Conservation (phyloP, 208 protist genomes). For the Crithidia brevicula region DNA sequence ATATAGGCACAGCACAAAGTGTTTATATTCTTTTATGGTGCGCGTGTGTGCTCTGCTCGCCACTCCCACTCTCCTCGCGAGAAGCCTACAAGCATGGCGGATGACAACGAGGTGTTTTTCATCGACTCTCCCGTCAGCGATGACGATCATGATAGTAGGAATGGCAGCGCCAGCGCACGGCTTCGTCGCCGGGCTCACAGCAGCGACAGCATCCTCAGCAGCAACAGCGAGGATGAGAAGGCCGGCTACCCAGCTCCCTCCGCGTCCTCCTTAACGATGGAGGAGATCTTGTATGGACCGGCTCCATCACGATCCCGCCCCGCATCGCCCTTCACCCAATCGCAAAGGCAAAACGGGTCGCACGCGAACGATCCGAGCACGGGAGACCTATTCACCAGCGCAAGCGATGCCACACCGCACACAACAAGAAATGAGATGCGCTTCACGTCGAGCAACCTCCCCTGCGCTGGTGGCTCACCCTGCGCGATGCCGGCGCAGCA, state of each 20-base stretch:
- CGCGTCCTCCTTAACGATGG: conserved; percentile 20
- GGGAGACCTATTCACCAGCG: no score
- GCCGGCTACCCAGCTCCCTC: not conserved
- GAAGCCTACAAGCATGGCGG: not conserved
- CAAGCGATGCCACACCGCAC: no score
- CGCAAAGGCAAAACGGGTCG: not conserved
- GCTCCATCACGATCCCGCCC: conserved; percentile 3
- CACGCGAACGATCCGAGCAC: no score
- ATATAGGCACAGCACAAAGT: no score
- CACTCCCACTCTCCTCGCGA: not conserved
- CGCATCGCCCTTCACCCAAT: not conserved
- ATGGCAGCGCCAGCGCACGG: no score
- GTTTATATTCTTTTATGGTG: not conserved
- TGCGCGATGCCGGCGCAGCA: conserved; percentile 26
- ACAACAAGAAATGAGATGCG: no score
- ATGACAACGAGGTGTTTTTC: conserved; percentile 20
- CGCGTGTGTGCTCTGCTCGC: not conserved
- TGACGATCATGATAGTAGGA: no score
- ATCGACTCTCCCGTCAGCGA: conserved; percentile 17
- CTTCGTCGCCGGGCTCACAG: no score
- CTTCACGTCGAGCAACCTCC: no score
- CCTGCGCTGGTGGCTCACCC: conserved; percentile 32
- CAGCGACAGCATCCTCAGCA: not conserved
- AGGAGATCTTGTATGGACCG: conserved; percentile 21
- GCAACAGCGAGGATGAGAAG: not conserved